phyloP scores from a whole-genome alignment of 345 rosid genomes.

The Punica granatum region DNA sequence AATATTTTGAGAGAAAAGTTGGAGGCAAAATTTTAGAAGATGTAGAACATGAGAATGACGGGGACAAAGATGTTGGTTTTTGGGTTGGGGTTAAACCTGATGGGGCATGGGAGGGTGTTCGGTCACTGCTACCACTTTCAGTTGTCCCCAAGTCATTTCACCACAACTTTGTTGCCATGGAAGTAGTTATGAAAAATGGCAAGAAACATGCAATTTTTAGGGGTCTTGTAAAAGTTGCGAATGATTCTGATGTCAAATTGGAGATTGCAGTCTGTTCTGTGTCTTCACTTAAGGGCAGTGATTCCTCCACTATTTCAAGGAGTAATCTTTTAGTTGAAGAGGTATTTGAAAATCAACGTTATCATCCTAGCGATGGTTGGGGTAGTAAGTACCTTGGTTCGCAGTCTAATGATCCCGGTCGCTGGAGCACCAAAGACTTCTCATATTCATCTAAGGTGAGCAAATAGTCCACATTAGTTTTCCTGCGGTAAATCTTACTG shows the following conservation, averaged over 20 bases:
- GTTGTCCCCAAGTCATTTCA: conserved; percentile 64
- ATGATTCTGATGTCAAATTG: conserved; percentile 78
- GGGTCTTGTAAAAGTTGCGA: conserved; percentile 70
- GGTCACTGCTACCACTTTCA: conserved; percentile 77
- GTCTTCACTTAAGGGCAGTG: conserved; percentile 24
- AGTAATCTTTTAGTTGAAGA: conserved; percentile 41
- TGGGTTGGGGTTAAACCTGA: conserved; percentile 65
- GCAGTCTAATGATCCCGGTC: conserved; percentile 31
- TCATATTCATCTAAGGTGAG: conserved; percentile 51
- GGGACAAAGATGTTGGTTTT: conserved; percentile 70
- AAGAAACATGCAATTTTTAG: conserved; percentile 89
- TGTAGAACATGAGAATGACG: conserved; percentile 31
- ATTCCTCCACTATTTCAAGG: conserved; percentile 31
- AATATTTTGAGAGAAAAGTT: conserved; percentile 66
- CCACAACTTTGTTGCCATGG: conserved; percentile 71
- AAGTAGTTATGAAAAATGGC: conserved; percentile 80
- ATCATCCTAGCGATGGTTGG: conserved; percentile 43
- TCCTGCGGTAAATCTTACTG: not conserved
- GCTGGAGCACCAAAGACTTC: conserved; percentile 56
- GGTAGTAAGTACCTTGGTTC: conserved; percentile 33
- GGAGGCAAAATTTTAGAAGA: conserved; percentile 46
- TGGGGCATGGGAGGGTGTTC: conserved; percentile 72
- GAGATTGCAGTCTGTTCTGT: conserved; percentile 49
- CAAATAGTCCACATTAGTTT: not conserved
- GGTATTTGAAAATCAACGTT: conserved; percentile 50